Evolutionary conservation across 768 basidiomycete species (phyloP).

Genomic region (Trametes villosa): DNA sequence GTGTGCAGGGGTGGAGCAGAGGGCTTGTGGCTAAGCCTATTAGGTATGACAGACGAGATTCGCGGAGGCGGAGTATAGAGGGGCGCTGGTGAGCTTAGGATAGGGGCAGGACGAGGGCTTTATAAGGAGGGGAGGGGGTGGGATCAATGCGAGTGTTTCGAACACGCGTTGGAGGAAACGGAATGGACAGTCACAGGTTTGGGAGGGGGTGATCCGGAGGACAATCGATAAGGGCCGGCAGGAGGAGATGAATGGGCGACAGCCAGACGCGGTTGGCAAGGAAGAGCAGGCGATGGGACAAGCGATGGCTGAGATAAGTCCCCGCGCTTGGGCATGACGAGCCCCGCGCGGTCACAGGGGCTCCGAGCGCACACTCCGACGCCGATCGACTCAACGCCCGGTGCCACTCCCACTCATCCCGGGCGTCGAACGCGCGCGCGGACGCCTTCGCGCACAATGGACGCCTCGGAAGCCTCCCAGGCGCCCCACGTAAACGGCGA

Average conservation of each 20-base stretch:
- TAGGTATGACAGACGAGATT: constrained; percentile 13
- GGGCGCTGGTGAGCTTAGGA: constrained; percentile 20
- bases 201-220: constrained; percentile 27
- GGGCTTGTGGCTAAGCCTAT: background rate
- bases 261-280: constrained; percentile 18
- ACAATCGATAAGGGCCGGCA: constrained; percentile 35
- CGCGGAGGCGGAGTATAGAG: constrained; percentile 15
- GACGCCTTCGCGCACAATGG: constrained; percentile 17
- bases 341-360: constrained; percentile 18
- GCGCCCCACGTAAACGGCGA: constrained; percentile 19
- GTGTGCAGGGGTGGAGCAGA: background rate
- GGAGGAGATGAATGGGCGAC: constrained; percentile 8
- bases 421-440: no score
- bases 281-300: constrained; percentile 5
- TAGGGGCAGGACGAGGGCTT: constrained; percentile 29
- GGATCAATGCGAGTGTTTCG: constrained; percentile 24
- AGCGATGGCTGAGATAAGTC: constrained; percentile 6
- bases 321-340: background rate
- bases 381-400: constrained; percentile 7
- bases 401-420: constrained; percentile 4
- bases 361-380: constrained; percentile 7
- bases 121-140: constrained; percentile 35
- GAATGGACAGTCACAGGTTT: constrained; percentile 30
- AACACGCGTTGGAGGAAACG: constrained; percentile 12
- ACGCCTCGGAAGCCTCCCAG: constrained; percentile 6